These are phyloP conservation scores for Apophysomyces trapeziformis DNA, from an alignment of 371 early-diverging fungal species.

Conservation along the genomic window DNA sequence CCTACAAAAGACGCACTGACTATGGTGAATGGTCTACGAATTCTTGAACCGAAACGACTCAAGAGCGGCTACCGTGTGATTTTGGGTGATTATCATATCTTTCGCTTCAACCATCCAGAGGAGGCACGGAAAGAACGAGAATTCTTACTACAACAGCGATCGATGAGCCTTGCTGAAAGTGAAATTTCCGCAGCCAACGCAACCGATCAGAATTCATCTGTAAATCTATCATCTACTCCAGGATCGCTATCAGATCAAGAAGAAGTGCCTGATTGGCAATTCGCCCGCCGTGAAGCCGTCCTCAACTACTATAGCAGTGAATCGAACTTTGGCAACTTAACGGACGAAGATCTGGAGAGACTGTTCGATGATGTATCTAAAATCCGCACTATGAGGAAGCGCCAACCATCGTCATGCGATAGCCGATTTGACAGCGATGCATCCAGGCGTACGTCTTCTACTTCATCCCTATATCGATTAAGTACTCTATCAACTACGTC, in stretches of 20 bases:
- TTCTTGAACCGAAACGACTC: constrained; percentile 61
- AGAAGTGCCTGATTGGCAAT: constrained; percentile 65
- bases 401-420: constrained; percentile 16
- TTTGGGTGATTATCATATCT: constrained; percentile 83
- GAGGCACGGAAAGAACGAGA: constrained; percentile 79
- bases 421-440: constrained; percentile 2
- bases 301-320: constrained; percentile 39
- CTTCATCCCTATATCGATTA: constrained; percentile 13
- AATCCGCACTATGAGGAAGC: constrained; percentile 40
- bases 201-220: neutral
- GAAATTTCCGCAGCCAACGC: neutral
- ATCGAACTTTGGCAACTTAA: constrained; percentile 33
- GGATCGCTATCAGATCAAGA: neutral
- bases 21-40: constrained; percentile 80
- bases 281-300: constrained; percentile 68
- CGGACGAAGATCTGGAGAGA: constrained; percentile 48
- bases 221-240: neutral
- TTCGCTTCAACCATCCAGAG: constrained; percentile 87
- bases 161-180: constrained; percentile 4
- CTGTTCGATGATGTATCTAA: constrained; percentile 49
- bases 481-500: constrained; percentile 9
- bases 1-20: constrained; percentile 64
- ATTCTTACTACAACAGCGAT: neutral
- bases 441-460: constrained; percentile 3
- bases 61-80: constrained; percentile 82